phyloP scores from a whole-genome alignment of 441 rosid genomes.

The Corymbia calophylla region DNA sequence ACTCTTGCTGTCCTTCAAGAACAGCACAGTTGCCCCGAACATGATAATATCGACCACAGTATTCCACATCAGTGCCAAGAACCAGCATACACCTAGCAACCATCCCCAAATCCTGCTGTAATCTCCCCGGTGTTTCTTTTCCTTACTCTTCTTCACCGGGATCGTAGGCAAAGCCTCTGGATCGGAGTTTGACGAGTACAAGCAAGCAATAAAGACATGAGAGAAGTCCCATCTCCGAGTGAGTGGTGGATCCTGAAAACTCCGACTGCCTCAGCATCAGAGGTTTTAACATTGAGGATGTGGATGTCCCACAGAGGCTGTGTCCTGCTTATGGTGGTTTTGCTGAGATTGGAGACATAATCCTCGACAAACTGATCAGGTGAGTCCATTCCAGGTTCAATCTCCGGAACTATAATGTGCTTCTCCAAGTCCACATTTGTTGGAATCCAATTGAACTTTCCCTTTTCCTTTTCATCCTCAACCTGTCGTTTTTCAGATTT shows the following conservation, averaged over 20 bases:
- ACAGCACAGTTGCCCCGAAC: not conserved
- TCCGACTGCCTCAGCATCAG: conserved; percentile 20
- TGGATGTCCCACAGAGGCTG: conserved; percentile 42
- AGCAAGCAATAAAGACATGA: conserved; percentile 22
- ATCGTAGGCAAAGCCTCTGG: not conserved
- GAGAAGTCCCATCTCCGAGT: conserved; percentile 34
- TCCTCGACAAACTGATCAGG: conserved; percentile 25
- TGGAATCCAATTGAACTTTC: conserved; percentile 12
- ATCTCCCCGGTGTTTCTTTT: not conserved
- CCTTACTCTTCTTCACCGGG: not conserved
- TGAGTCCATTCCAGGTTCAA: conserved; percentile 11
- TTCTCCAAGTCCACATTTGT: conserved; percentile 19
- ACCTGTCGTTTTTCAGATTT: conserved; percentile 2
- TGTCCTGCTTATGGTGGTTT: conserved; percentile 19
- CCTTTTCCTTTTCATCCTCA: conserved; percentile 1
- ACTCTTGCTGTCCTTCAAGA: conserved; percentile 25
- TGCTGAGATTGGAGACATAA: conserved; percentile 22
- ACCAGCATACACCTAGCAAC: not conserved
- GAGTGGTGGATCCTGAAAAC: conserved; percentile 39
- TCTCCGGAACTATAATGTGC: conserved; percentile 23
- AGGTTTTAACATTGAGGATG: conserved; percentile 26
- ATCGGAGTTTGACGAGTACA: not conserved
- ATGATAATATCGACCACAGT: not conserved
- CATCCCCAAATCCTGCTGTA: not conserved
- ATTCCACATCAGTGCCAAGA: not conserved